Base-by-base conservation (phyloP, 495 filamentous ascomycete species). In the Penicillium flavigenum region DNA sequence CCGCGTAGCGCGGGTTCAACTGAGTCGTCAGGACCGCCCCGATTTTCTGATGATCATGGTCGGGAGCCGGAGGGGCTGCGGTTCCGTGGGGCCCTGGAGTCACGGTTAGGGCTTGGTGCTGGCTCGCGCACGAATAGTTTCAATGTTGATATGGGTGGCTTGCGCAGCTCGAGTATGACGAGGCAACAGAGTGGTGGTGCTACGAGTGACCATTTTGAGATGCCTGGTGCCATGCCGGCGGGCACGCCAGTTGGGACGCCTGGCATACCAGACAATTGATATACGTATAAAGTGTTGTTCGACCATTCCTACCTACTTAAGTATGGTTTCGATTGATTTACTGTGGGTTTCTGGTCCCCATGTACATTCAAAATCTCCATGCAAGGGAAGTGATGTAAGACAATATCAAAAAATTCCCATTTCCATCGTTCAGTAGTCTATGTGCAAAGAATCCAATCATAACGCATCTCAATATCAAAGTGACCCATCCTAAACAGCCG, bases 41-140 rank as follows among this genome's bases (percentile, higher is more conserved):
- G 60, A 0, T 67, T 67, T 44, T 36, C 62, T 1, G 67, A 70
- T 34, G 60, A 64, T 10, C 51, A 34, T 46, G 43, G 50, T 17
- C 58, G 62, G 24, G 71, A 72, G 26, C 54, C 66, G 5, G 73
- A 75, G 51, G 72, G 72, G 2, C 58, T 78, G 29, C 59, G 75
- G 29, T 78, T 72, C 53, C 73, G 75, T 17, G 74, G 69, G 2
- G 54, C 61, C 5, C 50, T 70, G 22, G 65, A 66, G 36, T 54
- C 68, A 1, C 68, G 71, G 26, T 63, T 68, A 45, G 69, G 68
- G 14, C 71, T 74, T 47, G 71, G 75, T 22, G 61, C 59, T 44
- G 68, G 63, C 12, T 77, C 75, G 49, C 69, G 70, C 20, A 69
- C 68, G 10, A 74, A 64, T 60, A 75, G 72, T 58, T 75, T 72